Evolutionary conservation across 768 basidiomycete species (phyloP), one percentile per base, ranked within the genome.

Genomic region (Termitomyces sp.): DNA sequence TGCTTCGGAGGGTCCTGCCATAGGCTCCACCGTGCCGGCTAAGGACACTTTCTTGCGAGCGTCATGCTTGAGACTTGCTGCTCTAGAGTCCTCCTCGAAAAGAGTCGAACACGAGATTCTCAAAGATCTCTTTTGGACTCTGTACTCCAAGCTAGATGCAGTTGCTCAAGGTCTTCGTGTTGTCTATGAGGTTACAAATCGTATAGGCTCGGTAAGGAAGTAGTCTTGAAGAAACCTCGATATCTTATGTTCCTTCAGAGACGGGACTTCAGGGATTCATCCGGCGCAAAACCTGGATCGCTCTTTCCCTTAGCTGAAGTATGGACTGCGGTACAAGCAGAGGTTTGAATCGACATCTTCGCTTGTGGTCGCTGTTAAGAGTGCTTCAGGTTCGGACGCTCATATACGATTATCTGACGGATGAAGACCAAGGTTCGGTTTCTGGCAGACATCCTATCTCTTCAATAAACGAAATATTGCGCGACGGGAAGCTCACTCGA

Each of bases 131-230:
- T 98, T 98, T 71, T 98, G 96, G 96, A 97, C 96, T 2, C 68
- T 96, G 16, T 99, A 93, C 69, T 97, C 94, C 16, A 98, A 99
- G 71, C 67, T 99, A 48, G 88, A 94, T 66, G 97, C 97, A 31
- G 90, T 98, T 20, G 81, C 89, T 15, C 95, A 99, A 69, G 92
- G 95, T 10, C 76, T 97, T 60, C 78, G 94, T 53, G 87, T 97
- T 4, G 82, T 94, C 3, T 94, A 87, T 60, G 97, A 99, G 69
- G 89, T 98, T 6, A 81, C 92, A 1, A 89, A 88, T 63, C 83
- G 94, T 55, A 94, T 99, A 53, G 91, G 91, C 63, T 89, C 90
- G 60, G 95, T 97, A 67, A 73, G 93, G 81, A 26, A n/a, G n/a
- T 44, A 20, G 29, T 39, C 13, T 51, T 26, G 20, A 31, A n/a